Conservation (phyloP, 192 early-diverging fungal species). For the Linderina pennispora region DNA sequence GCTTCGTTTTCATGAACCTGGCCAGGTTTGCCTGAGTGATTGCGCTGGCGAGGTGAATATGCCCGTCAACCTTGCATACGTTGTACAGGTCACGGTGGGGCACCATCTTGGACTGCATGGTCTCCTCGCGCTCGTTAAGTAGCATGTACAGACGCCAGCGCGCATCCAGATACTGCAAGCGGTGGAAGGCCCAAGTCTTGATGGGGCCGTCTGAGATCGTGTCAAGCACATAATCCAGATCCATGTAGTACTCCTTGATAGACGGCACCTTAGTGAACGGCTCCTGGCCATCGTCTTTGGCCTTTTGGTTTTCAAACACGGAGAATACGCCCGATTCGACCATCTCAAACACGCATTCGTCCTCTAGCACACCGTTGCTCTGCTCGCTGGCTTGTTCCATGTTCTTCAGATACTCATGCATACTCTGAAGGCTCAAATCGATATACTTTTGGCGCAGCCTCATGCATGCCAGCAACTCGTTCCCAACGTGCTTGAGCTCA, state of each 20-base stretch:
- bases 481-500: neutral
- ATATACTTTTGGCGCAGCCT: constrained; percentile 73
- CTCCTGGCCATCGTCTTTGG: constrained; percentile 3
- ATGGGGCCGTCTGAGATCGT: constrained; percentile 73
- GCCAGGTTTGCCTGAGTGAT: constrained; percentile 90
- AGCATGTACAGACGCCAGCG: constrained; percentile 84
- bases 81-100: constrained; percentile 91
- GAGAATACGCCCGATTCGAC: constrained; percentile 52
- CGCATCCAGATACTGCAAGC: constrained; percentile 74
- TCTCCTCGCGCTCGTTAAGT: constrained; percentile 81
- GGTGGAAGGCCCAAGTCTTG: constrained; percentile 78
- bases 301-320: constrained; percentile 25
- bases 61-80: constrained; percentile 87
- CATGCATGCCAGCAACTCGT: neutral
- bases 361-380: constrained; percentile 2
- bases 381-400: constrained; percentile 51
- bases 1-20: constrained; percentile 82
- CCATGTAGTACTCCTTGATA: constrained; percentile 70
- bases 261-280: constrained; percentile 48
- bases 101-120: constrained; percentile 75
- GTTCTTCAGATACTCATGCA: constrained; percentile 65
- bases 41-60: constrained; percentile 80
- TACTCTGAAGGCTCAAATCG: constrained; percentile 45
- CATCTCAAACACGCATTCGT: constrained; percentile 42
- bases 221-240: constrained; percentile 65